Evolutionary conservation across 768 basidiomycete genomes (phyloP).

Genomic region (Naganishia friedmannii): DNA sequence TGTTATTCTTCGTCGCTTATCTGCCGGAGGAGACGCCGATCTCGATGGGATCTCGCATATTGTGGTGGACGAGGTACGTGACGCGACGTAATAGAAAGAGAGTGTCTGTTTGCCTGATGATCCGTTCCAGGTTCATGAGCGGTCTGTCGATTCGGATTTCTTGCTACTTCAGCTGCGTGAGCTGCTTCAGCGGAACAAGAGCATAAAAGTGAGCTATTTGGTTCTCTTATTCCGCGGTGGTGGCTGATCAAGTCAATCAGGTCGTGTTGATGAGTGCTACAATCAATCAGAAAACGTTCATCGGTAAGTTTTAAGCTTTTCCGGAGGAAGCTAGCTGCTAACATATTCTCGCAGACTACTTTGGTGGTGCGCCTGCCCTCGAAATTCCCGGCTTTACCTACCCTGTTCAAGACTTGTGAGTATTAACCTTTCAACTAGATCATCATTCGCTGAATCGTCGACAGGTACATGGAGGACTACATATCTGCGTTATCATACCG

Average conservation of each 20-base stretch:
- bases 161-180: conserved; percentile 78
- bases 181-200: conserved; percentile 63
- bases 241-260: conserved; percentile 26
- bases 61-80: conserved; percentile 90
- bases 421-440: conserved; percentile 26
- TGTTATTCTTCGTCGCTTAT: conserved; percentile 76
- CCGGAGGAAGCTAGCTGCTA: neutral
- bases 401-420: conserved; percentile 72
- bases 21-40: conserved; percentile 63
- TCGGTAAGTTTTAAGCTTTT: neutral
- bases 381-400: conserved; percentile 78
- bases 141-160: conserved; percentile 86
- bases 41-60: conserved; percentile 74
- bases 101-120: conserved; percentile 78
- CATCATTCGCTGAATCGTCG: conserved; percentile 23
- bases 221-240: neutral
- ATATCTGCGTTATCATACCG: conserved; percentile 59
- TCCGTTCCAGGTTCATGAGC: conserved; percentile 73
- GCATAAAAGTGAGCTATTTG: conserved; percentile 58
- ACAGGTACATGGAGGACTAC: conserved; percentile 82
- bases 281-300: conserved; percentile 81
- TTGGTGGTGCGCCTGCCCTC: conserved; percentile 72
- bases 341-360: conserved; percentile 59
- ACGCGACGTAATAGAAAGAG: conserved; percentile 86
- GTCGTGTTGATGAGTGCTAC: conserved; percentile 91